Evolutionary conservation across 1,284 basidiomycete species (phyloP).

Genomic region (Pseudozyma sp.): DNA sequence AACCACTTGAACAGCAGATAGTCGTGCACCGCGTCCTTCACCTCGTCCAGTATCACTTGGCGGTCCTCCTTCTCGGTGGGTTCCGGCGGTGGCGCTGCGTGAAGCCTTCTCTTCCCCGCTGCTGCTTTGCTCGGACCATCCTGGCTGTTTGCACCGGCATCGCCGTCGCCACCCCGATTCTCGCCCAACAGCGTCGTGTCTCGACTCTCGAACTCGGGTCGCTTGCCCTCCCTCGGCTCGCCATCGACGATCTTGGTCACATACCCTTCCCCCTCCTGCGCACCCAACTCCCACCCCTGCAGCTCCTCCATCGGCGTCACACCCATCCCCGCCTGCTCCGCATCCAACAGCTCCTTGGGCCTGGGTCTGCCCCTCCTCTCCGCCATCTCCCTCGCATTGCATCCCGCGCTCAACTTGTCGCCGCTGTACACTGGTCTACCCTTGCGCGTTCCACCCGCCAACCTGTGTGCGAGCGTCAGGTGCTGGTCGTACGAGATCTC

Average conservation of each 20-base stretch:
- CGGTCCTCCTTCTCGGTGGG: constrained; percentile 40
- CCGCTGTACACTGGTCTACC: constrained; percentile 52
- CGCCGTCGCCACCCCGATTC: not conserved
- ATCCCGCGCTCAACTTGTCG: constrained; percentile 33
- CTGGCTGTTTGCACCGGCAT: not conserved
- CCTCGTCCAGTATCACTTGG: constrained; percentile 60
- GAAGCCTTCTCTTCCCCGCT: not conserved
- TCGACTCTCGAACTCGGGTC: not conserved
- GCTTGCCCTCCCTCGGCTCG: constrained; percentile 4
- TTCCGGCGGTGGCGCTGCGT: constrained; percentile 14
- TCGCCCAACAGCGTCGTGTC: constrained; percentile 5
- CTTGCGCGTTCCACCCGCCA: constrained; percentile 53
- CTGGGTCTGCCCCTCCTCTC: constrained; percentile 53
- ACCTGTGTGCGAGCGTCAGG: constrained; percentile 60
- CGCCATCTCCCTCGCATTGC: constrained; percentile 45
- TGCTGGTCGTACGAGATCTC: constrained; percentile 65
- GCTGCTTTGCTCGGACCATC: not conserved
- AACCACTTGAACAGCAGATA: constrained; percentile 65
- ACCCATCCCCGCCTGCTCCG: constrained; percentile 11
- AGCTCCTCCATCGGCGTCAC: constrained; percentile 20
- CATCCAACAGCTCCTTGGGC: constrained; percentile 38
- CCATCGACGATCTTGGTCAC: constrained; percentile 13
- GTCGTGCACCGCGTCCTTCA: constrained; percentile 61
- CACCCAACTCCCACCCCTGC: constrained; percentile 3
- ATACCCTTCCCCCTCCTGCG: not conserved